Conservation (phyloP, 306 rosid species). For the Cicer pinnatifidum region DNA sequence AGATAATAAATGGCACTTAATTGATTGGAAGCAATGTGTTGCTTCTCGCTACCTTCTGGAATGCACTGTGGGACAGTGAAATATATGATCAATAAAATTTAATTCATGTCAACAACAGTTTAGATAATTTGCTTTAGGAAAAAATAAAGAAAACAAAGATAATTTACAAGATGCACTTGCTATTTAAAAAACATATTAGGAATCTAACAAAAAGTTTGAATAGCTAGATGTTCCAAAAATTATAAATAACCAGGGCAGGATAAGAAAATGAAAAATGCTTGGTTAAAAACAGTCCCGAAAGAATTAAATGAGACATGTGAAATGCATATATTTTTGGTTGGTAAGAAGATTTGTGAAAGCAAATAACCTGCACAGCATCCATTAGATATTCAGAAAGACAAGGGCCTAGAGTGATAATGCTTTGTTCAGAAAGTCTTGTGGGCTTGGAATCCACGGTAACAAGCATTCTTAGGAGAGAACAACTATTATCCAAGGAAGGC, state of each 20-base stretch:
- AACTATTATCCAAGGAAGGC: slow-evolving; percentile 68
- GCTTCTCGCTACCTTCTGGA: slow-evolving; percentile 52
- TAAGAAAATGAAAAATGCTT: slow-evolving; percentile 14
- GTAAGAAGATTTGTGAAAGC: slow-evolving; percentile 15
- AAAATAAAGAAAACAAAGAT: background rate
- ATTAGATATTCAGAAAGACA: slow-evolving; percentile 65
- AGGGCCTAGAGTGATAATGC: slow-evolving; percentile 55
- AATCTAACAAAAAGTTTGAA: background rate
- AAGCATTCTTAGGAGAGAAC: slow-evolving; percentile 73
- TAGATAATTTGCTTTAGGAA: background rate
- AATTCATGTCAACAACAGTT: slow-evolving; percentile 7
- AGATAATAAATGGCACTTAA: slow-evolving; percentile 52
- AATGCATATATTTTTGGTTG: slow-evolving; percentile 23
- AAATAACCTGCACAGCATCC: slow-evolving; percentile 63
- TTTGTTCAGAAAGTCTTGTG: slow-evolving; percentile 59
- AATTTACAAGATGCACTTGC: background rate
- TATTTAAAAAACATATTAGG: background rate
- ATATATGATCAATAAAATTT: slow-evolving; percentile 18
- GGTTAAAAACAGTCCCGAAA: slow-evolving; percentile 2
- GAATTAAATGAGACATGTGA: slow-evolving; percentile 7
- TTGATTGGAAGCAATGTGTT: slow-evolving; percentile 36
- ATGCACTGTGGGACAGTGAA: slow-evolving; percentile 53
- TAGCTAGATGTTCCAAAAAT: background rate
- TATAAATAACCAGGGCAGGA: background rate
- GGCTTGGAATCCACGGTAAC: slow-evolving; percentile 62